Conservation (phyloP, 805 yeast species). For the Pichia manshurica region DNA sequence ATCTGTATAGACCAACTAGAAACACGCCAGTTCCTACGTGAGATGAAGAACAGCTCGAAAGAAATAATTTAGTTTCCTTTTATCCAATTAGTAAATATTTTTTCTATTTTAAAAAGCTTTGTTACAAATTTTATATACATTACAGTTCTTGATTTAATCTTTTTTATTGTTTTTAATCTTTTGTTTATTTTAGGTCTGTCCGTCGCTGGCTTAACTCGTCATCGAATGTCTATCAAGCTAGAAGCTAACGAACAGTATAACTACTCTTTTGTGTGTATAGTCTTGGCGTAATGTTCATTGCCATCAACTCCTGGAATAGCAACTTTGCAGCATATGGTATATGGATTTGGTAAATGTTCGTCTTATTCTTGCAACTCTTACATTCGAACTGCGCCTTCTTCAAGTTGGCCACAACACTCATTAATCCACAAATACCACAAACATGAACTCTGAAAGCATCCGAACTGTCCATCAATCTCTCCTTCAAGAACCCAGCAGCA, state of each 20-base stretch:
- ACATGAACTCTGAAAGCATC: slow-evolving; percentile 98
- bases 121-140: slow-evolving; percentile 1
- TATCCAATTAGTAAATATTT: not conserved
- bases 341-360: slow-evolving; percentile 94
- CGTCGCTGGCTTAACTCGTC: too few species aligned
- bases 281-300: slow-evolving; percentile 98
- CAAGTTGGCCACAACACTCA: slow-evolving; percentile 95
- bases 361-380: slow-evolving; percentile 96
- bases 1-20: not conserved
- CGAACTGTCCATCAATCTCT: slow-evolving; percentile 97
- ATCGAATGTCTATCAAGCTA: too few species aligned
- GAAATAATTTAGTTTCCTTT: too few species aligned
- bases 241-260: slow-evolving; percentile 28
- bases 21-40: too few species aligned
- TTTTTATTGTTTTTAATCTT: not conserved
- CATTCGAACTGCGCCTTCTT: slow-evolving; percentile 98
- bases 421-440: slow-evolving; percentile 97
- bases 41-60: too few species aligned
- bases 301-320: slow-evolving; percentile 98
- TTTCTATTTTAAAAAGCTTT: not conserved
- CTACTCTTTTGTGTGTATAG: slow-evolving; percentile 72
- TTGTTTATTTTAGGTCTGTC: not conserved
- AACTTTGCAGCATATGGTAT: slow-evolving; percentile 98
- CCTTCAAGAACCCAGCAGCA: slow-evolving; percentile 96
- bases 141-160: not conserved